Base-by-base conservation (phyloP, 805 yeast genomes). In the Sungouiella thailandica region DNA sequence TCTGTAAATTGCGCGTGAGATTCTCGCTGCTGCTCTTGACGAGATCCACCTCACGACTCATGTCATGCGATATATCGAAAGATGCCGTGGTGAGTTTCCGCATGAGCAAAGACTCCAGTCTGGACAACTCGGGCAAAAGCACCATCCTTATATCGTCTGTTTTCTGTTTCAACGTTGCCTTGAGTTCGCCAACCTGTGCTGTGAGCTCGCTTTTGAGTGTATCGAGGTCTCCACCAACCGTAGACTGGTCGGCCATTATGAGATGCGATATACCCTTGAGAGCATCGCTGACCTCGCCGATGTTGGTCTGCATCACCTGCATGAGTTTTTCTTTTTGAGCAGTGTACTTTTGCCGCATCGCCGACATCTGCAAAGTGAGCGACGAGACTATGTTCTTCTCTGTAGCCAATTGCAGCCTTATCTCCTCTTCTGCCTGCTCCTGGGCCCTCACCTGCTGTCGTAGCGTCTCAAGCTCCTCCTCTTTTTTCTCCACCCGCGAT, bases 271-370 rank as follows among this genome's bases (percentile, higher is more conserved):
- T 11, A 5, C 11, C 11, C 11, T 22, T 11, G 12, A 36, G 25
- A 13, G 25, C 29, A 9, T 25, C 23, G 17, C 17, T 36, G 15
- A 32, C 17, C 10, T 27, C 35, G 2, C 23, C 17, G 15, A 36
- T 16, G 29, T 36, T 36, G 12, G 14, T 32, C 3, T 28, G 25
- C 32, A 36, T 20, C 12, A 36, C 30, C 15, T 22, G 20, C 2
- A 32, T 15, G 17, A 36, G 23, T 7, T 36, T 22, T 16, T 36
- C 26, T 4, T 36, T 36, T 19, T 36, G 39, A 5, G n/a, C 23
- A 17, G 22, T 19, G 11, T 36, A 32, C 18, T 22, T 32, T 13
- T 29, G 33, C 13, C 32, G 35, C 25, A 36, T 22, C 11, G 17
- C 17, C 4, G 28, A 20, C 17, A 31, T 27, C 17, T 18, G 12